These are phyloP conservation scores for Diaporthe caulivora DNA, from an alignment of 2,329 filamentous ascomycete genomes.

Conservation along the genomic window DNA sequence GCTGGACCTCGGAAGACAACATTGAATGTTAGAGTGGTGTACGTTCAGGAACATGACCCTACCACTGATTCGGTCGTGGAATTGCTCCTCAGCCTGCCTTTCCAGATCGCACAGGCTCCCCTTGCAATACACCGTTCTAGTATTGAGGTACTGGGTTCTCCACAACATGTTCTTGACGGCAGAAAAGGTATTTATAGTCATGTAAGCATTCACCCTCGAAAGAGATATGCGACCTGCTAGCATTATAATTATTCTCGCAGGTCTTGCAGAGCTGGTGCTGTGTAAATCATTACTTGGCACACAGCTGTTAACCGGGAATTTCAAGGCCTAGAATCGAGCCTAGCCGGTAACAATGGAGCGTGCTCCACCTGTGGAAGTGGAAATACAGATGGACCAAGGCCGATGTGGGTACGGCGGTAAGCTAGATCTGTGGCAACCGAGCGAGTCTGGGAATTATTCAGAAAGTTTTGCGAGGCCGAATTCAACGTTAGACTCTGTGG, in stretches of 20 bases:
- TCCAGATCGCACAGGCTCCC: background rate
- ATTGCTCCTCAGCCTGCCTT: background rate
- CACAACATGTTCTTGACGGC: background rate
- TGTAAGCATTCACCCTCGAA: fast-evolving
- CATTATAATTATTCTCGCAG: background rate
- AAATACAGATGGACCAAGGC: background rate
- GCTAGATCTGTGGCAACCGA: too few species aligned
- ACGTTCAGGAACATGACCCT: background rate
- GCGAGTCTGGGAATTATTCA: background rate
- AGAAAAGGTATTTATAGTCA: background rate
- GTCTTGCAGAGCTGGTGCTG: background rate
- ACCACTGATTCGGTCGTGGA: background rate
- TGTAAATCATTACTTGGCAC: background rate
- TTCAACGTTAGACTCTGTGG: background rate
- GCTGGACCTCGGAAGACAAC: background rate
- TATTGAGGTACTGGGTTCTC: background rate
- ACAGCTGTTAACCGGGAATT: background rate
- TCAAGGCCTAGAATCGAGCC: background rate
- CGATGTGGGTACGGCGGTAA: background rate
- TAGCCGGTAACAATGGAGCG: background rate
- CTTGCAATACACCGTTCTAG: too few species aligned
- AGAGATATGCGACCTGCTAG: background rate
- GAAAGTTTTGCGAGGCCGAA: too few species aligned
- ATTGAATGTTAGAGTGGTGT: background rate
- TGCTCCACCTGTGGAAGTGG: background rate